Base-by-base conservation (phyloP, 73 alveolate genomes). In the Durusdinium trenchii region DNA sequence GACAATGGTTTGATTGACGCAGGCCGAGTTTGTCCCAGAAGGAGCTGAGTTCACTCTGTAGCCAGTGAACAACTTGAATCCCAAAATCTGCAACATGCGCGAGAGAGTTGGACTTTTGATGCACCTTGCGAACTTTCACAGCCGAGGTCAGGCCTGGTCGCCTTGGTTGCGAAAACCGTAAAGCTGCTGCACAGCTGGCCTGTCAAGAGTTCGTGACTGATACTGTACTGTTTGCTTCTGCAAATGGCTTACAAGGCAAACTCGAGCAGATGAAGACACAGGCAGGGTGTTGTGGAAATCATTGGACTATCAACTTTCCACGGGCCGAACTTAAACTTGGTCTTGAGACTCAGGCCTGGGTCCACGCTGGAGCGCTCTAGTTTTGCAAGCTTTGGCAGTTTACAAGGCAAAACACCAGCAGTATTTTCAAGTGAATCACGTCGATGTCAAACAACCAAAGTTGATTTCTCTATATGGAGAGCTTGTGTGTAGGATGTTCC, bases 311-410 rank as follows among this genome's bases (percentile, higher is more conserved):
- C 73, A 23, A 23, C n/a, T 60, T 60, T 60, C n/a, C n/a, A 60
- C 73, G 30, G 4, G 30, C 30, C 73, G 3, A 23, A 32, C 73
- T 32, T 23, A 1, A 0, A 43, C 42, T 10, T 23, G 69, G 12
- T 10, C 52, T 9, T 1, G 23, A 76, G 86, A 42, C 67, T 6
- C 46, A 60, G 96, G 96, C 23, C 26, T 89, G 71, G 96, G 96
- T 35, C 86, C 96, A 0, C 96, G 96, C 71, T 89, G 96, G 96
- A 89, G 96, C 42, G 81, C 96, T 35, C 85, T 89, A 16, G 64
- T 64, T 2, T 46, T 89, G 96, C 96, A 64, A n/a, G 96, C 86
- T 28, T 86, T 89, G 51, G 96, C 96, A 3, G 96, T 89, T 38
- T 89, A 64, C 51, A 73, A 89, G 96, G 96, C 61, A 30, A 23